phyloP scores from a whole-genome alignment of 139 green algal species.

The Chara braunii region DNA sequence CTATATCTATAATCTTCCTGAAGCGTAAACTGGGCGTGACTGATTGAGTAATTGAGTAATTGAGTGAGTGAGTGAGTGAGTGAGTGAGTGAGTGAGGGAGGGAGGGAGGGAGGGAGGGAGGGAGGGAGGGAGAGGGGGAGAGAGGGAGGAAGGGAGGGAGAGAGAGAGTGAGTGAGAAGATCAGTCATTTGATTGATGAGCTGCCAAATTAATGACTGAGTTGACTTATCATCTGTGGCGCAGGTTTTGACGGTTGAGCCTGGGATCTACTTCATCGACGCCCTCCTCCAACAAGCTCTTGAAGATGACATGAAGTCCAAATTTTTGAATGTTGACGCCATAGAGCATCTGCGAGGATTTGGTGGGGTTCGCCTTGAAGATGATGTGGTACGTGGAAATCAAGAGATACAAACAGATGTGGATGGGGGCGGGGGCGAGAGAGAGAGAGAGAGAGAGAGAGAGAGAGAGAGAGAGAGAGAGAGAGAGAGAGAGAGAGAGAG shows the following conservation, averaged over 20 bases:
- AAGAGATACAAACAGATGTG: neutral
- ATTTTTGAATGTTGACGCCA: slow-evolving; percentile 37
- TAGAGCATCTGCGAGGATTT: slow-evolving; percentile 16
- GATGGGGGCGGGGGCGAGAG: too few relatives aligned
- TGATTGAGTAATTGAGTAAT: too few relatives aligned
- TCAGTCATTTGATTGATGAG: neutral
- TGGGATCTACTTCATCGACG: slow-evolving; percentile 79
- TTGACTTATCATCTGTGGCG: neutral
- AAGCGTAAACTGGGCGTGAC: too few relatives aligned
- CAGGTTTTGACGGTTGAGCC: slow-evolving; percentile 78
- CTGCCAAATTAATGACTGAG: neutral
- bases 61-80: too few relatives aligned
- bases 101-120: too few relatives aligned
- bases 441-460: too few relatives aligned
- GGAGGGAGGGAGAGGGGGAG: neutral
- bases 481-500: too few relatives aligned
- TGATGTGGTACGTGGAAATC: slow-evolving; percentile 59
- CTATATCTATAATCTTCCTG: too few relatives aligned
- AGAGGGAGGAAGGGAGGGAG: neutral
- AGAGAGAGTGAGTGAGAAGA: neutral
- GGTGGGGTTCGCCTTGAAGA: slow-evolving; percentile 74
- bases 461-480: too few relatives aligned
- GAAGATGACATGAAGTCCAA: slow-evolving; percentile 2
- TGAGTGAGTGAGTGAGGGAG: too few relatives aligned
- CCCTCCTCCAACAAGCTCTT: slow-evolving; percentile 55